Conservation (phyloP, 1,284 basidiomycete genomes). For the Agaricales sp. region DNA sequence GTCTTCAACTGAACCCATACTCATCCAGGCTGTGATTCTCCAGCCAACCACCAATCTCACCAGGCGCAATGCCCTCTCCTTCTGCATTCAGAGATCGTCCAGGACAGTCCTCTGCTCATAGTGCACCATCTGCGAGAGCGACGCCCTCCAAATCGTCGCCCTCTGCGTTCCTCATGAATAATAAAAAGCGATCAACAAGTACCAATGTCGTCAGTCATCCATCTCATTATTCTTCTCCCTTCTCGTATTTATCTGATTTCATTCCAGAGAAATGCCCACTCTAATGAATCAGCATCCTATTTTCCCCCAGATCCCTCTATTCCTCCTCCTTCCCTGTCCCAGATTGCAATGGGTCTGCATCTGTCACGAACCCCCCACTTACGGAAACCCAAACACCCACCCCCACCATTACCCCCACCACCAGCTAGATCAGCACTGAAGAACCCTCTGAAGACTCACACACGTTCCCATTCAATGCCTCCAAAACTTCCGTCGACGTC, state of each 20-base stretch:
- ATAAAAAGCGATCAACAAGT: not conserved
- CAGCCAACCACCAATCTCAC: not conserved
- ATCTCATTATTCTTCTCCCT: no score
- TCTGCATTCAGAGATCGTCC: not conserved
- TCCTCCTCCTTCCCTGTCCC: slow-evolving; percentile 54
- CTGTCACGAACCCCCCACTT: slow-evolving; percentile 63
- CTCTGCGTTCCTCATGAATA: not conserved
- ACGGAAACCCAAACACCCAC: slow-evolving; percentile 26
- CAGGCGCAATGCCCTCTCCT: not conserved
- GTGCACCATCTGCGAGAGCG: not conserved
- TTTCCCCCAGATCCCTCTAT: slow-evolving; percentile 19
- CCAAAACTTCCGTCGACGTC: not conserved
- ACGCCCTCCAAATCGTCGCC: not conserved
- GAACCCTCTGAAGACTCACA: slow-evolving; percentile 14
- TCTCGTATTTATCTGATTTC: no score
- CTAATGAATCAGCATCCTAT: not conserved
- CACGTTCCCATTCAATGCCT: not conserved
- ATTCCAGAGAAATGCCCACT: not conserved
- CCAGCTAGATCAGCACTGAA: slow-evolving; percentile 57
- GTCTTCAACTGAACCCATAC: not conserved
- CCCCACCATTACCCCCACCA: slow-evolving; percentile 33
- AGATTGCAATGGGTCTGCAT: slow-evolving; percentile 69
- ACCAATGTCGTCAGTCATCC: not conserved
- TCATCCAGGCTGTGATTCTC: not conserved
- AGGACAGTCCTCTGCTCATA: not conserved